Evolutionary conservation across 2,329 filamentous ascomycete species (phyloP).

Genomic region (Scedosporium boydii): DNA sequence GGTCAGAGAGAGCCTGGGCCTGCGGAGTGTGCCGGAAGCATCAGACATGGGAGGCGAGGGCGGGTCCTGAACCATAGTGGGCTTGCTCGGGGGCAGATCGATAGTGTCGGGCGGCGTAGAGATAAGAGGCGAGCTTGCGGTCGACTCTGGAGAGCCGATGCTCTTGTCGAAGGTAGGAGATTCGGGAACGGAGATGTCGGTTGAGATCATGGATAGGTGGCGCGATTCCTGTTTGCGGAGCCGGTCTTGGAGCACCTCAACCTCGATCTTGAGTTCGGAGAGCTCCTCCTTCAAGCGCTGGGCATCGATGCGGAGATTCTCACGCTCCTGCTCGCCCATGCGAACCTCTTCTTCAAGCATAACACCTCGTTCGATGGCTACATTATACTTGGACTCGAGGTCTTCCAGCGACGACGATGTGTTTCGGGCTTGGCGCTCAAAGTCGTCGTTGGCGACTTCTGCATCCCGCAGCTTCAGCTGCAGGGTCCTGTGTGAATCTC

Average conservation of each 20-base stretch:
- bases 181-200: conserved; percentile 52
- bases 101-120: conserved; percentile 73
- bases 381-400: conserved; percentile 93
- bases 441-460: conserved; percentile 97
- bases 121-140: conserved; percentile 83
- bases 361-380: conserved; percentile 82
- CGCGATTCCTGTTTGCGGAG: conserved; percentile 60
- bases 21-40: conserved; percentile 53
- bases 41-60: conserved; percentile 94
- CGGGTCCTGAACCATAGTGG: conserved; percentile 57
- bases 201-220: conserved; percentile 50
- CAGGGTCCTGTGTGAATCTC: conserved; percentile 72
- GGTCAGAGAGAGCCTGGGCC: conserved; percentile 32
- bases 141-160: conserved; percentile 72
- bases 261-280: conserved; percentile 87
- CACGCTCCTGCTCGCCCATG: conserved; percentile 83
- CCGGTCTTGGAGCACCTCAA: conserved; percentile 90
- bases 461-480: conserved; percentile 84
- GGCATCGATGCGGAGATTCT: conserved; percentile 77
- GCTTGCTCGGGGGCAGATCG: conserved; percentile 40
- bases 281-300: conserved; percentile 87
- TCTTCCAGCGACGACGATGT: conserved; percentile 94
- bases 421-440: conserved; percentile 90
- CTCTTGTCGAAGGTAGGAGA: conserved; percentile 66
- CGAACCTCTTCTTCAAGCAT: conserved; percentile 94